Percentiles rank a stretch among this genome's conserved stretches.
Conservation (phyloP, 2,329 filamentous ascomycete genomes). For the Stylonectria norvegica region DNA sequence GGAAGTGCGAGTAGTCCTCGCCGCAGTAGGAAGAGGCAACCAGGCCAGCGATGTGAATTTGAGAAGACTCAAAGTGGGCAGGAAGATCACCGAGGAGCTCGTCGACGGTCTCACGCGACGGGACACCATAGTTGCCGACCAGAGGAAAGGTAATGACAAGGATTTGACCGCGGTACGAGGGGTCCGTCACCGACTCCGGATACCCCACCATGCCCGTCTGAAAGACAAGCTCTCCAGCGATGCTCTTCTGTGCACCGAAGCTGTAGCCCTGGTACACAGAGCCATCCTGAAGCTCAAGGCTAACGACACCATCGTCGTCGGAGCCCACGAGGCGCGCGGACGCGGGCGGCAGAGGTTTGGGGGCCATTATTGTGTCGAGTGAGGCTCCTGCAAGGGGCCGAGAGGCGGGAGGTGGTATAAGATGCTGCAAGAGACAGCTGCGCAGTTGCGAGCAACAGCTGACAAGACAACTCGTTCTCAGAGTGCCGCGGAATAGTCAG, state of each 20-base stretch:
- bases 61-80: constrained; percentile 84
- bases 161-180: constrained; percentile 88
- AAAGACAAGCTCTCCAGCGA: constrained; percentile 96
- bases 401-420: constrained; percentile 17
- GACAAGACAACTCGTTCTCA: constrained; percentile 38
- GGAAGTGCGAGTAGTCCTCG: constrained; percentile 92
- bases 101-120: constrained; percentile 79
- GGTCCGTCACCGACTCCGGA: constrained; percentile 86
- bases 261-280: constrained; percentile 89
- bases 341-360: constrained; percentile 49
- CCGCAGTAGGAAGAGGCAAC: constrained; percentile 89
- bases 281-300: constrained; percentile 91
- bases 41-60: constrained; percentile 92
- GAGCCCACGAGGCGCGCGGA: constrained; percentile 55
- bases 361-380: constrained; percentile 30
- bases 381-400: constrained; percentile 26
- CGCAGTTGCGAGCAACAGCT: constrained; percentile 32
- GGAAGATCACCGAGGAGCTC: constrained; percentile 81
- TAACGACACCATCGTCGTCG: constrained; percentile 63
- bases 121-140: constrained; percentile 96
- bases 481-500: constrained; percentile 36
- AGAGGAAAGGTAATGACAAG: constrained; percentile 94
- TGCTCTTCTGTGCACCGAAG: constrained; percentile 92
- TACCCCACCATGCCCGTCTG: constrained; percentile 99
- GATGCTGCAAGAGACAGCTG: constrained; percentile 20